Base-by-base conservation (phyloP, 2,329 filamentous ascomycete genomes). In the Diaporthe sp. region DNA sequence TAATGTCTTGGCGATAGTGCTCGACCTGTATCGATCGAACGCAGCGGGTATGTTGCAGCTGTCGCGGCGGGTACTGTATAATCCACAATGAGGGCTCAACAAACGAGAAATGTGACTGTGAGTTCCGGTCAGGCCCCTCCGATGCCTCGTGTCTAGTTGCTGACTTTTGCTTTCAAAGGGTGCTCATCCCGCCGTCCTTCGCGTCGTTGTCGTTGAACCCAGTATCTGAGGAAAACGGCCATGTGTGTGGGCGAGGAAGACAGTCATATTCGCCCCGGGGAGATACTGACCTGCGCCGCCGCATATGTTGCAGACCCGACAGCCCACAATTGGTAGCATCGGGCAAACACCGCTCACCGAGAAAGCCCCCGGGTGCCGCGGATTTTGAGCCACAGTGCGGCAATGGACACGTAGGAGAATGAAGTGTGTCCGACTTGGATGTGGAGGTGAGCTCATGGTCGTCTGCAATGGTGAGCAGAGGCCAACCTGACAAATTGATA, bases 21-120 rank as follows among this genome's bases (percentile, higher is more conserved):
- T 89, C 90, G 68, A 88, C 90, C 52, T 98, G 96, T 84, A 94
- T 95, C 80, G 85, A 89, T 35, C 84, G 88, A 57, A 94, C 92
- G 35, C 94, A 96, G 80, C 89, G 92, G 60, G 88, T 86, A 45
- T 98, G 96, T 82, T 88, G 86, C 76, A 89, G 88, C 74, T 98
- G 96, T 83, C 89, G 89, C 55, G 93, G 93, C 72, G 94, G 94
- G 70, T 98, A 97, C 82, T 98, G 96, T 82, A 89, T 93, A 75
- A 88, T 93, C 73, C 95, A 97, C 81, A 95, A 97, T 78, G 94
- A 95, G 78, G 94, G 94, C 22, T 96, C 93, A 54, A 94, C 92
- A 17, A 28, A 45, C 12, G 68, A 74, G 84, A 87, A n/a, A 92
- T 88, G 47, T 83, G 86, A 76, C 47, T 78, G 88, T 90, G 80